Evolutionary conservation across 768 basidiomycete genomes (phyloP).

Genomic region (Psilocybe cyanescens): DNA sequence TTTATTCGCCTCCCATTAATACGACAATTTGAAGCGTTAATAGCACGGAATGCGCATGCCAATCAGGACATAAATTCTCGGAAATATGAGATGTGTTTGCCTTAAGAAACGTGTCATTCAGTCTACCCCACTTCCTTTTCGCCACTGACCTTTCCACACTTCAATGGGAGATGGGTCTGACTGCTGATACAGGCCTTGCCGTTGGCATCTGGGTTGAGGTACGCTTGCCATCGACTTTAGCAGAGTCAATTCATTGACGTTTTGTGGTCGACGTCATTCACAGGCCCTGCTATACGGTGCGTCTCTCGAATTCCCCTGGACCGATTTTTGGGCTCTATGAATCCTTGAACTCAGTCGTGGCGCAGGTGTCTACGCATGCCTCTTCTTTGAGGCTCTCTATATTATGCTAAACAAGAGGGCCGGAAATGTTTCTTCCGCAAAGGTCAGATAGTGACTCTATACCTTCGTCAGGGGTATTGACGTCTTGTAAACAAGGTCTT

Average conservation of each 20-base stretch:
- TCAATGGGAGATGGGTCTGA: constrained; percentile 21
- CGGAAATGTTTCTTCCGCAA: constrained; percentile 12
- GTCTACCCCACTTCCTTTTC: background rate
- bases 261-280: background rate
- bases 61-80: constrained; percentile 6
- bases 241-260: background rate
- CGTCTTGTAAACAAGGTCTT: constrained; percentile 8
- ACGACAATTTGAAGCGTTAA: background rate
- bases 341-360: too few species aligned
- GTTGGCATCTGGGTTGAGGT: constrained; percentile 23
- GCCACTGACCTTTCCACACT: background rate
- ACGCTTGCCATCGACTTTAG: background rate
- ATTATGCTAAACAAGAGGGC: constrained; percentile 19
- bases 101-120: constrained; percentile 11
- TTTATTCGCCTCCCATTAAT: background rate
- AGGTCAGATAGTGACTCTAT: constrained; percentile 1
- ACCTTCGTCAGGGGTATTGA: background rate
- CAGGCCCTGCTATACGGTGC: constrained; percentile 20
- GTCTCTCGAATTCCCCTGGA: background rate
- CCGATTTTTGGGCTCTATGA: too few species aligned
- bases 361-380: constrained; percentile 22
- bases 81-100: background rate
- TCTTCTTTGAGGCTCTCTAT: constrained; percentile 22
- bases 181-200: constrained; percentile 18
- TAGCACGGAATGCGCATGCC: constrained; percentile 7